phyloP scores from a whole-genome alignment of 768 basidiomycete genomes.

The Holtermanniella nyarrowii region DNA sequence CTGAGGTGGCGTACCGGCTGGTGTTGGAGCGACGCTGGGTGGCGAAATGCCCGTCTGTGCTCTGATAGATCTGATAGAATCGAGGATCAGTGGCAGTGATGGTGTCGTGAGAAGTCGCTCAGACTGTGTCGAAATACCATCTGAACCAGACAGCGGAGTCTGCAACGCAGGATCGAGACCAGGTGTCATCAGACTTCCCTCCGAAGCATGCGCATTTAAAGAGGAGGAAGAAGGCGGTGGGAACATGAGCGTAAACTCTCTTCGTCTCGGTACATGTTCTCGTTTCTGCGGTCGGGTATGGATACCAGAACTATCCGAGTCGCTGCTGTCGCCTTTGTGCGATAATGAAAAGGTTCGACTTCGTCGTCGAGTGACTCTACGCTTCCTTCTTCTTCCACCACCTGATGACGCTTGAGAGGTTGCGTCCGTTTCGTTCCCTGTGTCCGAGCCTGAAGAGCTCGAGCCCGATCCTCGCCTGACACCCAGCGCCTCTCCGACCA shows the following conservation, averaged over 20 bases:
- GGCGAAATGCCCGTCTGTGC: constrained; percentile 12
- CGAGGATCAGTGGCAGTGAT: constrained; percentile 20
- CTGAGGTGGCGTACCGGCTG: constrained; percentile 4
- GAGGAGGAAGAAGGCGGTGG: too few relatives aligned
- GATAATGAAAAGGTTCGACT: constrained; percentile 16
- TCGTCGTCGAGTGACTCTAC: constrained; percentile 11
- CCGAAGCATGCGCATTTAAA: constrained; percentile 3
- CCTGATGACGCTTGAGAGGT: constrained; percentile 4
- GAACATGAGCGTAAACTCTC: constrained; percentile 34
- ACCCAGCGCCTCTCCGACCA: constrained; percentile 32
- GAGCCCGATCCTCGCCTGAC: constrained; percentile 28
- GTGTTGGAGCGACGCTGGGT: constrained; percentile 3
- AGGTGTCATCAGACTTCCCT: not conserved
- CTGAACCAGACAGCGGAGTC: not conserved
- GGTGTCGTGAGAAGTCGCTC: constrained; percentile 32
- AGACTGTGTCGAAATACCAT: not conserved
- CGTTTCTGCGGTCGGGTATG: constrained; percentile 3
- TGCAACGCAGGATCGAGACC: constrained; percentile 2
- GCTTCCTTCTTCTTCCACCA: constrained; percentile 6
- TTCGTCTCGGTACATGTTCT: constrained; percentile 16
- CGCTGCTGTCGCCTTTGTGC: constrained; percentile 2
- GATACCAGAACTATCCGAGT: constrained; percentile 12
- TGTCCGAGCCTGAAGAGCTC: constrained; percentile 10
- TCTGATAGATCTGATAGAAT: constrained; percentile 20
- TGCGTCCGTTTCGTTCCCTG: constrained; percentile 1